Evolutionary conservation across 108 stramenopile species (phyloP), one percentile per base, ranked within the genome.

Genomic region (Stephanodiscus triporus): DNA sequence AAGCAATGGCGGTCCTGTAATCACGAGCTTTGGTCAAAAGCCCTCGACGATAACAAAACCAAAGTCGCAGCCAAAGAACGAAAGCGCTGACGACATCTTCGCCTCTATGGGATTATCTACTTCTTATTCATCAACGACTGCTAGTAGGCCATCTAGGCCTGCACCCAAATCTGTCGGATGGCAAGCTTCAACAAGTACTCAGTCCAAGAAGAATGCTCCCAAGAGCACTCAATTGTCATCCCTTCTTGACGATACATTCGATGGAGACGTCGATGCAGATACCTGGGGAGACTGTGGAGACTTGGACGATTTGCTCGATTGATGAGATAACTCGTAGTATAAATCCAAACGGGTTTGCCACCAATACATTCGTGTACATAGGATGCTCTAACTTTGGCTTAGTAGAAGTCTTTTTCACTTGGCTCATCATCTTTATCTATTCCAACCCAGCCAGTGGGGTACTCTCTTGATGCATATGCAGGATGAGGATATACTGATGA

Each of bases 381-480:
- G 2, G 23, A 22, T 58, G 2, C 32, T 34, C 32, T 22, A 5
- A 4, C 11, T 58, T 65, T 48, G 36, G 49, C 51, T 66, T 58
- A 78, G 49, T 83, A 89, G 57, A 89, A 89, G 47, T 78, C 67
- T 22, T 80, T 77, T 77, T 82, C 85, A 22, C 54, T 54, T 19
- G 88, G 87, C 60, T 70, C 70, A 29, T 27, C 64, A 56, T 92
- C 91, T n/a, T 66, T 77, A 75, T 92, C 91, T 51, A 92, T 92
- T 10, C 87, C 88, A 63, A 86, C 65, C 88, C 88, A 92, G 6
- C 91, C 87, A 51, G 66, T 70, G 22, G 91, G 91, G 80, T 79
- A 92, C 78, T 92, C 91, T 56, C 78, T 85, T 2, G 91, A 84
- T 24, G 75, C 85, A 57, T 86, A 84, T 47, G 85, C 82, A 50